Evolutionary conservation across 768 basidiomycete species (phyloP).

Genomic region (Boletus rubescentipes): DNA sequence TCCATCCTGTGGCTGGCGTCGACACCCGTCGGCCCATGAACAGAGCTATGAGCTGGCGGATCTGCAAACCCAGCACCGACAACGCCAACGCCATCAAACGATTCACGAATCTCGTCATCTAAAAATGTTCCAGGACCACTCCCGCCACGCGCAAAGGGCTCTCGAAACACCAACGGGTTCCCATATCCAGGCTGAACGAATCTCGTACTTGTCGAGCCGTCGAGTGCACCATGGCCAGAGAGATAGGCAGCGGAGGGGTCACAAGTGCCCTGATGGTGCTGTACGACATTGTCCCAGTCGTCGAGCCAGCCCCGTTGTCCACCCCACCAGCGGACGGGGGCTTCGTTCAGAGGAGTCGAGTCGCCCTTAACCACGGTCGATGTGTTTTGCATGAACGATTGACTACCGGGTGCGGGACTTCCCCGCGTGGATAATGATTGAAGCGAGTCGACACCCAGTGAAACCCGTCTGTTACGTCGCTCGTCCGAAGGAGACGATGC

Average conservation of each 20-base stretch:
- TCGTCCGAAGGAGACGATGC: background rate
- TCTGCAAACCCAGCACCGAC: background rate
- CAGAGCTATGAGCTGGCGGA: background rate
- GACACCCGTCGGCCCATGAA: background rate
- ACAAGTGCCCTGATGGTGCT: background rate
- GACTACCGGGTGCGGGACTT: background rate
- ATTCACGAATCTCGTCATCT: slow-evolving; percentile 24
- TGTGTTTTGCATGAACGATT: background rate
- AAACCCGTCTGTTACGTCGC: slow-evolving; percentile 1
- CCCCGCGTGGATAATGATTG: background rate
- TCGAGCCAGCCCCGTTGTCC: slow-evolving; percentile 16
- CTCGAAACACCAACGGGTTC: background rate
- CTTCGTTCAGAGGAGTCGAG: slow-evolving; percentile 18
- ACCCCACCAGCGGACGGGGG: slow-evolving; percentile 22
- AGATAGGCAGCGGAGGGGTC: background rate
- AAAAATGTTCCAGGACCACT: slow-evolving; percentile 9
- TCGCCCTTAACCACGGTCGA: background rate
- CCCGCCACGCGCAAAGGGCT: background rate
- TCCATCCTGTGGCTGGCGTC: slow-evolving; percentile 1
- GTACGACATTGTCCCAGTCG: slow-evolving; percentile 16
- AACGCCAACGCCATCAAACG: slow-evolving; percentile 5
- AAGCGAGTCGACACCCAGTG: slow-evolving; percentile 9
- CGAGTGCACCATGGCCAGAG: background rate
- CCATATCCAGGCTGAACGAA: background rate
- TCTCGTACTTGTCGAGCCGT: background rate